Evolutionary conservation across 2,329 filamentous ascomycete species (phyloP).

Genomic region (Cercospora berteroae): DNA sequence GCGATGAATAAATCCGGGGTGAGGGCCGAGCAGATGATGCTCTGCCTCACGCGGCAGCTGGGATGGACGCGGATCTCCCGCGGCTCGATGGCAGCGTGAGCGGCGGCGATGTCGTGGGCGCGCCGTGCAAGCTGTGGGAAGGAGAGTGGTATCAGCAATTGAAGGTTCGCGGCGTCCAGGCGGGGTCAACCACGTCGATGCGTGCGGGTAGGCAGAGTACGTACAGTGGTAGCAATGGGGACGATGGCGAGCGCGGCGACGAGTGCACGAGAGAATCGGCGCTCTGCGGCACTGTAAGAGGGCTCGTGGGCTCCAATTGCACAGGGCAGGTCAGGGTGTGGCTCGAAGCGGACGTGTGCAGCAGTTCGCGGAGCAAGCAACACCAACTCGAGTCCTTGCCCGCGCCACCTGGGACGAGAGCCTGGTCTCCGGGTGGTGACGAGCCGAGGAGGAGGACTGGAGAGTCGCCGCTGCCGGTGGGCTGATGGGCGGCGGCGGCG

Average conservation of each 20-base stretch:
- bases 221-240: slow-evolving; percentile 6
- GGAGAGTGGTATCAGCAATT: background rate
- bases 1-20: background rate
- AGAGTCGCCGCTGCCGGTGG: background rate
- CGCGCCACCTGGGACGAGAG: slow-evolving; percentile 17
- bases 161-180: slow-evolving; percentile 2
- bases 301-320: slow-evolving; percentile 28
- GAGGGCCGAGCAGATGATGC: background rate
- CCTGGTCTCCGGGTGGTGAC: slow-evolving; percentile 22
- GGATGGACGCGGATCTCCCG: background rate
- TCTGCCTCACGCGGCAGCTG: background rate
- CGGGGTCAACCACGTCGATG: slow-evolving; percentile 2
- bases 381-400: slow-evolving; percentile 15
- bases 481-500: background rate
- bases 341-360: slow-evolving; percentile 29
- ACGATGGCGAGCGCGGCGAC: slow-evolving; percentile 5
- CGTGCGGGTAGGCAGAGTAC: background rate
- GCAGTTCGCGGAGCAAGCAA: slow-evolving; percentile 22
- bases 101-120: background rate
- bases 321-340: slow-evolving; percentile 19
- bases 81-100: background rate
- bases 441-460: background rate
- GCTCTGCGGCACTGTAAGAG: slow-evolving; percentile 15
- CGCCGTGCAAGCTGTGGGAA: background rate
- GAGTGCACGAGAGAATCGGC: slow-evolving; percentile 19